Evolutionary conservation across 202 grass and related monocot genomes (phyloP), one percentile per base, ranked within the genome.

Genomic region (Eragrostis tef): DNA sequence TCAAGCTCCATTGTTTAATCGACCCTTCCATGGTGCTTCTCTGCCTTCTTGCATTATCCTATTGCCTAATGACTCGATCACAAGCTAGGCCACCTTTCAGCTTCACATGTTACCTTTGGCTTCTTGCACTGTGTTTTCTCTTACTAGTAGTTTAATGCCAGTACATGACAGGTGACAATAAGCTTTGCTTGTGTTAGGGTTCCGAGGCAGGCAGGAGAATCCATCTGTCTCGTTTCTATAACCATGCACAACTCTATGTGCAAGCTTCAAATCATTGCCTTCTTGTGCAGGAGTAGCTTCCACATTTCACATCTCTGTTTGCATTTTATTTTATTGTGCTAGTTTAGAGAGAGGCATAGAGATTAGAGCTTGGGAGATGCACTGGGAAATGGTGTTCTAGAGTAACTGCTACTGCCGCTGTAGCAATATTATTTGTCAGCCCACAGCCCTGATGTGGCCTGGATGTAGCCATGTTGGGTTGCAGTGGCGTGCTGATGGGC

Each of bases 111-210:
- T 58, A n/a, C 41, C 12, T 69, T 53, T 26, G 66, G 27, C 41
- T 1, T 42, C 39, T 41, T 19, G 22, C 57, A 27, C 22, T 27
- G 57, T 26, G 11, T 5, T 49, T n/a, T 49, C 10, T 83, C 48
- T 7, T n/a, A 64, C 15, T 43, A 17, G 14, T 43, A 17, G 14
- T 13, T 13, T 34, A 10, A 7, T 45, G 8, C 1, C 46, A 4
- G 20, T 49, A 61, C 19, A 78, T 82, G 88, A 83, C 83, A 86
- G 78, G 67, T 74, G 73, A 63, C 79, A 67, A 73, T 54, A 79
- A 74, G 36, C 74, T 84, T 84, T 79, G 74, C 41, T 71, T 89
- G 77, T 78, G 49, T 75, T 89, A 83, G 74, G 84, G 79, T 90
- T 86, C 84, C 83, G 79, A 86, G 74, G 83, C 79, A 52, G 14